These are phyloP conservation scores for Hammondia hammondi DNA, from an alignment of 169 alveolate genomes.

Conservation along the genomic window DNA sequence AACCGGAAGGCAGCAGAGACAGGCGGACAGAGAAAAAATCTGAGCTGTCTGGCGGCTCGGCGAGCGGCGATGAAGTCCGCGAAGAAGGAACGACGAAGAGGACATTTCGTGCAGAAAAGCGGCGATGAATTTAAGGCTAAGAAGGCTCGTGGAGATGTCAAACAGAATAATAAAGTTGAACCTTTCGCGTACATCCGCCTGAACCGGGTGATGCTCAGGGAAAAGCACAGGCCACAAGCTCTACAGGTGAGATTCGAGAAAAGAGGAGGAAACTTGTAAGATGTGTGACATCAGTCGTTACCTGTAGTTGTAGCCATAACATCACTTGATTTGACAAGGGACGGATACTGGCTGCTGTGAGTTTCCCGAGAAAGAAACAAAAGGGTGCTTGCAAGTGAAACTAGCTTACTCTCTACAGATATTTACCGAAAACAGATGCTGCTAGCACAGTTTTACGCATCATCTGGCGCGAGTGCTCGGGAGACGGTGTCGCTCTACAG, in stretches of 20 bases:
- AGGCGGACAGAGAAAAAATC: neutral
- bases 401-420: too few species aligned
- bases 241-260: slow-evolving; percentile 27
- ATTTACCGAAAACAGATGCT: too few species aligned
- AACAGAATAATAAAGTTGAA: slow-evolving; percentile 45
- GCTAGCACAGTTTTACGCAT: too few species aligned
- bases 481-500: too few species aligned
- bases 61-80: slow-evolving; percentile 38
- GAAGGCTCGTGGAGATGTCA: slow-evolving; percentile 65
- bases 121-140: slow-evolving; percentile 53
- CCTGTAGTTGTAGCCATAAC: too few species aligned
- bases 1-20: neutral
- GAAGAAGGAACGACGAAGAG: slow-evolving; percentile 26
- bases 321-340: too few species aligned
- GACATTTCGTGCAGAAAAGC: slow-evolving; percentile 55
- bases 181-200: slow-evolving; percentile 66
- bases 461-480: too few species aligned
- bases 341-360: too few species aligned
- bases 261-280: too few species aligned
- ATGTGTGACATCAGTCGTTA: too few species aligned
- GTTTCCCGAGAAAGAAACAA: too few species aligned
- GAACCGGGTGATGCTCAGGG: slow-evolving; percentile 56
- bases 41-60: slow-evolving; percentile 59
- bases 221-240: slow-evolving; percentile 55
- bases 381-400: too few species aligned